These are phyloP conservation scores for Populus tomentosa DNA, from an alignment of 441 rosid genomes.

Conservation along the genomic window DNA sequence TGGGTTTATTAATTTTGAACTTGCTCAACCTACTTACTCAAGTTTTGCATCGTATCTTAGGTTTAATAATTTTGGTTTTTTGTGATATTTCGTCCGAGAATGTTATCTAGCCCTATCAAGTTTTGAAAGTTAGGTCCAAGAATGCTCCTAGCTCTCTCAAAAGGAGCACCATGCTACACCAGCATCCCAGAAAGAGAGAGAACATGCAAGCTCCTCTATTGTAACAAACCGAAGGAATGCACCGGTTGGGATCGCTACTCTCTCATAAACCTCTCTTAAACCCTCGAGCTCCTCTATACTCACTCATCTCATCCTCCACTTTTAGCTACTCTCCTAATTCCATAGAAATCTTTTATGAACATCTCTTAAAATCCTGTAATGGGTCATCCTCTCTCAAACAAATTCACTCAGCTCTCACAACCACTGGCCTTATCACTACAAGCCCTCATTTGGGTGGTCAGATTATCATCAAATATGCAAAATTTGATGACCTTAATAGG, in stretches of 20 bases:
- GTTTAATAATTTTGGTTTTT: neutral
- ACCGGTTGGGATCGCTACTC: slow-evolving; percentile 5
- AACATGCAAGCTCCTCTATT: neutral
- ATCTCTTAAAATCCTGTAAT: slow-evolving; percentile 29
- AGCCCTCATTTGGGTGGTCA: slow-evolving; percentile 39
- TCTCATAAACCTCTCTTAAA: slow-evolving; percentile 16
- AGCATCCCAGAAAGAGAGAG: neutral
- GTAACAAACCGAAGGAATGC: slow-evolving; percentile 14
- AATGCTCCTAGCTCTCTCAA: neutral
- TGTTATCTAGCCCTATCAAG: neutral
- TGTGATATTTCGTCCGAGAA: neutral
- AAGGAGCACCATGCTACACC: neutral
- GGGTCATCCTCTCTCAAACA: slow-evolving; percentile 31
- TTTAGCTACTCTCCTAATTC: slow-evolving; percentile 27
- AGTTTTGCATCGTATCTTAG: too few relatives aligned
- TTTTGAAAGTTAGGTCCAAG: neutral
- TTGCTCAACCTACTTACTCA: too few relatives aligned
- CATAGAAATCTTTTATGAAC: slow-evolving; percentile 22
- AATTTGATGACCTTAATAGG: slow-evolving; percentile 21
- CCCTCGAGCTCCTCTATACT: slow-evolving; percentile 4
- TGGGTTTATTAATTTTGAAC: too few relatives aligned
- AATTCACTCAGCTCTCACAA: slow-evolving; percentile 39
- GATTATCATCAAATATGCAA: slow-evolving; percentile 37
- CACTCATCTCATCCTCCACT: neutral
- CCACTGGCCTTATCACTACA: slow-evolving; percentile 21